These are phyloP conservation scores for Papiliotrema fonsecae DNA, from an alignment of 1,284 basidiomycete species.

Conservation along the genomic window DNA sequence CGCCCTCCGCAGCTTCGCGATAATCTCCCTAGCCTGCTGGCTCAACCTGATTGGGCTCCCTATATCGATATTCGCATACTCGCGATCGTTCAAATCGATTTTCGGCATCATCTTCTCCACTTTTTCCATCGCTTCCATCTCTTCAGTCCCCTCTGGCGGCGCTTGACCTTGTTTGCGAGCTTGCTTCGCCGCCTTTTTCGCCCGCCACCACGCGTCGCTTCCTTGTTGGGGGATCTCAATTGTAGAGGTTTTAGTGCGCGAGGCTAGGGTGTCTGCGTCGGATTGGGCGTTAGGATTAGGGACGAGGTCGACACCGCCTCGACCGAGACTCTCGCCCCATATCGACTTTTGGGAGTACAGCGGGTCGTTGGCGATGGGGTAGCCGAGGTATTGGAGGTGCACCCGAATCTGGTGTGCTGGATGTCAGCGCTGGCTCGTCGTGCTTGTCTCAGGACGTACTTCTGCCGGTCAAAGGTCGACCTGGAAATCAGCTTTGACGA, in stretches of 20 bases:
- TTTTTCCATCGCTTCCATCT: background rate
- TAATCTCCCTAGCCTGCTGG: conserved; percentile 73
- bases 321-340: conserved; percentile 74
- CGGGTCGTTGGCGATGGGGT: conserved; percentile 89
- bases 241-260: conserved; percentile 5
- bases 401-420: conserved; percentile 91
- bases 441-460: conserved; percentile 53
- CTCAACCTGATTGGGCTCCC: conserved; percentile 82
- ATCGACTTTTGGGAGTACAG: conserved; percentile 74
- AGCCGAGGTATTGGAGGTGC: conserved; percentile 89
- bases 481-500: conserved; percentile 46
- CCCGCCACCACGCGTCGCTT: too few species aligned
- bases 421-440: conserved; percentile 2
- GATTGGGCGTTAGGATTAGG: conserved; percentile 46
- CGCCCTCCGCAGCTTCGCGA: conserved; percentile 76
- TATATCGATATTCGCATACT: conserved; percentile 65
- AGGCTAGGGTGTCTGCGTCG: conserved; percentile 2
- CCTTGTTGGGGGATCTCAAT: too few species aligned
- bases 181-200: background rate
- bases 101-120: background rate
- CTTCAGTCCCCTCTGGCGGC: background rate
- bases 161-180: background rate
- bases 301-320: conserved; percentile 72
- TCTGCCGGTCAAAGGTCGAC: conserved; percentile 77
- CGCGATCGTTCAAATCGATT: conserved; percentile 13